A percentile compares a stretch with the other conserved stretches of the same genome.
These are phyloP conservation scores for Aspergillus aculeatus DNA, from an alignment of 2,329 filamentous ascomycete species.

Conservation along the genomic window DNA sequence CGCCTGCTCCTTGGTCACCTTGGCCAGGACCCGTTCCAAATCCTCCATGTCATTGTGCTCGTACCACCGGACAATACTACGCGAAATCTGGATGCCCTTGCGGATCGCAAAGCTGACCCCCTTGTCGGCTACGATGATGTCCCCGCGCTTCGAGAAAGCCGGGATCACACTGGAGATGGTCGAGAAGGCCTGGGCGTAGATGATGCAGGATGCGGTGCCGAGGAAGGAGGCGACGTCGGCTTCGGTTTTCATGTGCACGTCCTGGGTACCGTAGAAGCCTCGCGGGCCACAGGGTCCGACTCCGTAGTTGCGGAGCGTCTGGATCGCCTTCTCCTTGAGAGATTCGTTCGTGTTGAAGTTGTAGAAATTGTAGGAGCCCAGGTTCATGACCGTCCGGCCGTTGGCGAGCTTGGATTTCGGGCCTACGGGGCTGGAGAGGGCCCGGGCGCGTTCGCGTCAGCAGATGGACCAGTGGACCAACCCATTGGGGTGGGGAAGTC, in stretches of 20 bases:
- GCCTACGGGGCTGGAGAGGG: constrained; percentile 67
- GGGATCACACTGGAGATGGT: constrained; percentile 97
- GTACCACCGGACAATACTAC: constrained; percentile 90
- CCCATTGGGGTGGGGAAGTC: neutral
- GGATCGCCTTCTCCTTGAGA: constrained; percentile 91
- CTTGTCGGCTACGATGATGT: constrained; percentile 93
- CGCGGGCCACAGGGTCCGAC: constrained; percentile 96
- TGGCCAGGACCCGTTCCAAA: constrained; percentile 78
- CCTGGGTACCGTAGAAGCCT: constrained; percentile 97
- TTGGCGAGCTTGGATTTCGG: constrained; percentile 86
- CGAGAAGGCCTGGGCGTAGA: constrained; percentile 94
- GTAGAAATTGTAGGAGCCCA: constrained; percentile 96
- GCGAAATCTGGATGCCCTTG: constrained; percentile 88
- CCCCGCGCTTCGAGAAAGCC: constrained; percentile 92
- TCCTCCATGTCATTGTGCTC: constrained; percentile 96
- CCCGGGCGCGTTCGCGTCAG: neutral
- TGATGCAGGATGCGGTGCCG: constrained; percentile 83
- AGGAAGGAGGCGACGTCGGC: constrained; percentile 88
- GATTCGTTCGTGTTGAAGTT: constrained; percentile 92
- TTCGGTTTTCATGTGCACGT: constrained; percentile 97
- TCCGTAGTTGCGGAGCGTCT: constrained; percentile 89
- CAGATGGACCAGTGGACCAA: neutral
- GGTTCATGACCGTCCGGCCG: constrained; percentile 87
- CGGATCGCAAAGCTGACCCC: constrained; percentile 92
- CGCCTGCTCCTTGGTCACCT: constrained; percentile 82